Evolutionary conservation across 352 stramenopile genomes (phyloP), one percentile per base, ranked within the genome.

Genomic region (Aphanomyces stellatus): DNA sequence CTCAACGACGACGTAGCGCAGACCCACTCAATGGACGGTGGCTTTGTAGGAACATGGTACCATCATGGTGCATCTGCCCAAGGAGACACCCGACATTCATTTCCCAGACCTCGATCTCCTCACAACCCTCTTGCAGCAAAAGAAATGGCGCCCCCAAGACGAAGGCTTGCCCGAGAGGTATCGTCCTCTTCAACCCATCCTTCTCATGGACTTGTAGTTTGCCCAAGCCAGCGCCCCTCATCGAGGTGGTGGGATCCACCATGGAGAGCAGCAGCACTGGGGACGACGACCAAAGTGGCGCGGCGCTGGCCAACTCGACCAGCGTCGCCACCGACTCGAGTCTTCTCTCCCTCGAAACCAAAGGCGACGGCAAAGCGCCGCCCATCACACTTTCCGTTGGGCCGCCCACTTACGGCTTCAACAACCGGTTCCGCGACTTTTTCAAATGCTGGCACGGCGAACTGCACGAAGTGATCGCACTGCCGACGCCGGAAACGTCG

Each of bases 91-190:
- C 1, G 90, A 88, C 1, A 79, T 84, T 56, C 74, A 96, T 48
- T 98, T 98, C 65, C 75, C 87, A 13, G 92, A 98, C 75, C 78
- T 98, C 22, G 91, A 98, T 70, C 80, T 98, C 70, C 79, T 97
- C 51, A 97, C 93, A 0, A 97, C 90, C 51, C 74, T 98, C 27
- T 65, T 98, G 53, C 82, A 91, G 71, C 81, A 80, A 37, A 86
- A 82, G 55, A 78, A 76, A 48, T 71, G 73, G 4, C 71, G 70
- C 25, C 60, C 60, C 24, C 41, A 67, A 53, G 60, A 67, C 49
- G 41, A 67, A 40, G 60, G 60, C 10, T 41, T 67, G 4, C 60
- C 60, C 19, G 60, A 67, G n/a, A 57, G 37, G 60, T 67, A 60
- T 33, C 2, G 43, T 19, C 24, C 34, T 41, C 13, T 24, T 22